Percentiles rank a stretch among this genome's conserved stretches.
Evolutionary conservation across 805 yeast genomes (phyloP).

Genomic region (Starmerella cellae): DNA sequence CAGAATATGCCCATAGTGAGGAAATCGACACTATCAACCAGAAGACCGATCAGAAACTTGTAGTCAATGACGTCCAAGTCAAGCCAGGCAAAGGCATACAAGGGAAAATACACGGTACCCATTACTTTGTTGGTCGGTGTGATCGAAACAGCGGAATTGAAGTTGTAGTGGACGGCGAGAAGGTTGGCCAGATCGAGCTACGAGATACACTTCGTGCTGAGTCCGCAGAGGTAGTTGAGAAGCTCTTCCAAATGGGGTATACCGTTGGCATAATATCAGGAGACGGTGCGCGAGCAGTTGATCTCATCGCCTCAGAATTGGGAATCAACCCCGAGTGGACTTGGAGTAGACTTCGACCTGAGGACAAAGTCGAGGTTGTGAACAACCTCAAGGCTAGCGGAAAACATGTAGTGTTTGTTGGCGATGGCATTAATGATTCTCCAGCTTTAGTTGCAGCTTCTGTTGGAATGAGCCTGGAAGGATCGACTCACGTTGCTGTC

Average conservation of each 20-base stretch:
- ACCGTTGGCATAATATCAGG: constrained; percentile 83
- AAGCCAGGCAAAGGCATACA: constrained; percentile 12
- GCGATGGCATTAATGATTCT: constrained; percentile 97
- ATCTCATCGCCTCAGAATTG: constrained; percentile 47
- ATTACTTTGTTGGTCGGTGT: constrained; percentile 43
- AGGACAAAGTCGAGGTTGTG: constrained; percentile 59
- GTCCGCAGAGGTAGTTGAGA: constrained; percentile 45
- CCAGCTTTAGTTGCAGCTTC: constrained; percentile 87
- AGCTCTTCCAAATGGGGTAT: constrained; percentile 40
- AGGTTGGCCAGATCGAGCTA: constrained; percentile 54
- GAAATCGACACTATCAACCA: not conserved
- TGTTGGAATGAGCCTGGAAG: constrained; percentile 78
- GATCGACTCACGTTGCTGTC: constrained; percentile 92
- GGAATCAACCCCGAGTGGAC: constrained; percentile 54
- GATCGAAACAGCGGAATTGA: constrained; percentile 37
- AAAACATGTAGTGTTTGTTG: constrained; percentile 64
- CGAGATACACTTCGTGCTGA: constrained; percentile 57
- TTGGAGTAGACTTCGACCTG: constrained; percentile 65
- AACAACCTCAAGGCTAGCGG: constrained; percentile 36
- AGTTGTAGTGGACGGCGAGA: constrained; percentile 44
- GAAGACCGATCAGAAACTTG: not conserved
- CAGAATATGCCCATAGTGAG: constrained; percentile 8
- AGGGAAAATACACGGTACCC: constrained; percentile 7
- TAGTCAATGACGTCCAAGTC: not conserved
- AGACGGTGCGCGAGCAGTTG: constrained; percentile 54